Evolutionary conservation across 768 basidiomycete species (phyloP).

Genomic region (Lactarius akahatsu): DNA sequence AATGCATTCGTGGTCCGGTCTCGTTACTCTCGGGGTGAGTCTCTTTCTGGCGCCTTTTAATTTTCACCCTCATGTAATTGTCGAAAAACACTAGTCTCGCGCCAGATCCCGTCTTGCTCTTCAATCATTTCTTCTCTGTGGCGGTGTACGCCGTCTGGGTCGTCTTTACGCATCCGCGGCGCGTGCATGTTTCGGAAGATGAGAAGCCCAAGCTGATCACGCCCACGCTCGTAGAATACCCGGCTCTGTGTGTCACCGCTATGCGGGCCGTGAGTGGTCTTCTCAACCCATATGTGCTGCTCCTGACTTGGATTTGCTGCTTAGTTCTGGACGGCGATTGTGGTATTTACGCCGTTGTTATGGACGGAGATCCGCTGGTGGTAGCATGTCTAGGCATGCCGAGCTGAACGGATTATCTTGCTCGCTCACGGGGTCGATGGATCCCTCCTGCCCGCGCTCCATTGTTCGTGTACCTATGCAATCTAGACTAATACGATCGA

Average conservation of each 20-base stretch:
- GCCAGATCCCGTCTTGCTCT: conserved; percentile 76
- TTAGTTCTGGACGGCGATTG: conserved; percentile 88
- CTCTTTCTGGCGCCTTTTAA: neutral
- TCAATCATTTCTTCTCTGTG: conserved; percentile 92
- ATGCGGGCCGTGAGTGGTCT: conserved; percentile 58
- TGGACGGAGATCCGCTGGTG: conserved; percentile 88
- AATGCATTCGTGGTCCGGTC: conserved; percentile 85
- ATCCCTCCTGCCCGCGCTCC: neutral
- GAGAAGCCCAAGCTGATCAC: conserved; percentile 42
- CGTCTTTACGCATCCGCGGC: conserved; percentile 67
- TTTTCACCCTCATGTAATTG: neutral
- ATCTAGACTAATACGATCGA: conserved; percentile 5
- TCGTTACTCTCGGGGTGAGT: conserved; percentile 84
- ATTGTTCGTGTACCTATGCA: neutral
- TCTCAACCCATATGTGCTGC: neutral
- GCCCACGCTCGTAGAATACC: conserved; percentile 64
- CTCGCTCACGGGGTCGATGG: neutral
- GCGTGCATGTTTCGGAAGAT: conserved; percentile 35
- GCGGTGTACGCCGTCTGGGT: conserved; percentile 94
- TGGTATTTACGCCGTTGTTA: conserved; percentile 86
- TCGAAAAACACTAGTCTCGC: conserved; percentile 52
- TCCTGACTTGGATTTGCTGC: neutral
- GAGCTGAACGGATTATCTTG: neutral
- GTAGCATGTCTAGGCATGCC: conserved; percentile 30
- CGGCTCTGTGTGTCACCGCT: conserved; percentile 58